Evolutionary conservation across 78 protist species (phyloP), one percentile per base, ranked within the genome.

Genomic region (Monocercomonoides exilis): DNA sequence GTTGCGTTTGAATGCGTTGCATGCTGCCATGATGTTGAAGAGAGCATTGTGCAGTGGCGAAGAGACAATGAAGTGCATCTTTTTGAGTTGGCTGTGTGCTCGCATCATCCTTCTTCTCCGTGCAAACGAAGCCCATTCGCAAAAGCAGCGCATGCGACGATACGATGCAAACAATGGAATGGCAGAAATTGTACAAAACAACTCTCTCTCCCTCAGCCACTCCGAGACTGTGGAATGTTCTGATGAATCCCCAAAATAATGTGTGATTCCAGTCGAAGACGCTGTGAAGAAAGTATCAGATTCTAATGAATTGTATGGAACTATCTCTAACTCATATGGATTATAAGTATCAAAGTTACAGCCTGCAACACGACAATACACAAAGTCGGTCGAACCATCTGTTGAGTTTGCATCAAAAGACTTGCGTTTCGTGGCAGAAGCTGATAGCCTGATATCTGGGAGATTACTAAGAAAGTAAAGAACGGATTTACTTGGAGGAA

Each of bases 231-330:
- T 42, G 1, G 82, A 77, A 84, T 90, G 92, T 38, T 88, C 88
- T 34, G 92, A 89, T 4, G 35, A 6, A 32, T 85, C 85, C 38
- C 77, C 46, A 32, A 43, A 42, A 42, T 81, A 84, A 85, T 88
- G 91, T 32, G 96, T 94, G 42, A 94, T 89, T 80, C 96, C 96
- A 0, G 33, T 42, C 2, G 64, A 34, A 43, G 86, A 45, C 43
- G 90, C 43, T 34, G 96, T 94, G 89, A 42, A 91, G 89, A 77
- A 91, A 82, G 11, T 4, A 54, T 21, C 82, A 21, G 4, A 29
- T 33, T 4, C 42, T 33, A 79, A 38, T 29, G n/a, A 4, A 5
- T 79, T 21, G 11, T 4, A 29, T 6, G 6, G 43, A 6, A 79
- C 11, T 4, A 79, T 6, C 5, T 6, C 82, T 21, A 79, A 38